These are phyloP conservation scores for Penicillium sp. DNA, from an alignment of 2,329 filamentous ascomycete genomes.

Conservation along the genomic window DNA sequence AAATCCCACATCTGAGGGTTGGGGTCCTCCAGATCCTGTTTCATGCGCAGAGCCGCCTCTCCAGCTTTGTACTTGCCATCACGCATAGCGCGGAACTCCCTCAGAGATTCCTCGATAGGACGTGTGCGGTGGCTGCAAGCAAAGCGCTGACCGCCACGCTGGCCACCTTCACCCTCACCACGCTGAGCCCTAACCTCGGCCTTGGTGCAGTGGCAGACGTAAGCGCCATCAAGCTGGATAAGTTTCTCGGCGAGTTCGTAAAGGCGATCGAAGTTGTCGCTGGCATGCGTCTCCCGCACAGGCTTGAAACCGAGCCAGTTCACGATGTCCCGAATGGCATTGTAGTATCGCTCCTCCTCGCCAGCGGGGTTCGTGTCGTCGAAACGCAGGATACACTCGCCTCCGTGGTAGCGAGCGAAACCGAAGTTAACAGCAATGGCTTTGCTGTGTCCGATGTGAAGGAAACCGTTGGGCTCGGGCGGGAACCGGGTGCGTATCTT, in stretches of 20 bases:
- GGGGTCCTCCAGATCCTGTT: constrained; percentile 58
- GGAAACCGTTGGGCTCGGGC: constrained; percentile 85
- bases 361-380: constrained; percentile 95
- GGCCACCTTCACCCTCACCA: constrained; percentile 65
- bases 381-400: constrained; percentile 71
- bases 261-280: constrained; percentile 81
- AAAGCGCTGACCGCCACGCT: constrained; percentile 62
- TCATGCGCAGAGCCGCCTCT: constrained; percentile 81
- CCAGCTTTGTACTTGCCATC: constrained; percentile 85
- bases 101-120: constrained; percentile 67
- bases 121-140: constrained; percentile 76
- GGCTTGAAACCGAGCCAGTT: constrained; percentile 80
- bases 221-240: constrained; percentile 63
- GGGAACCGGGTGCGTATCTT: constrained; percentile 65
- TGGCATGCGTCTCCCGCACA: constrained; percentile 74
- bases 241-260: constrained; percentile 87
- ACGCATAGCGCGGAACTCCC: constrained; percentile 83
- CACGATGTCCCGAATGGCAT: constrained; percentile 82
- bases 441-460: constrained; percentile 92
- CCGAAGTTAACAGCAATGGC: constrained; percentile 96
- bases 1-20: constrained; percentile 98
- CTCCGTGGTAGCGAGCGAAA: constrained; percentile 79
- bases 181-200: constrained; percentile 81
- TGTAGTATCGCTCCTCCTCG: constrained; percentile 85
- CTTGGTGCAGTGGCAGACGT: constrained; percentile 82